Conservation (phyloP, 2,329 filamentous ascomycete species). For the Sarocladium brachiariae region DNA sequence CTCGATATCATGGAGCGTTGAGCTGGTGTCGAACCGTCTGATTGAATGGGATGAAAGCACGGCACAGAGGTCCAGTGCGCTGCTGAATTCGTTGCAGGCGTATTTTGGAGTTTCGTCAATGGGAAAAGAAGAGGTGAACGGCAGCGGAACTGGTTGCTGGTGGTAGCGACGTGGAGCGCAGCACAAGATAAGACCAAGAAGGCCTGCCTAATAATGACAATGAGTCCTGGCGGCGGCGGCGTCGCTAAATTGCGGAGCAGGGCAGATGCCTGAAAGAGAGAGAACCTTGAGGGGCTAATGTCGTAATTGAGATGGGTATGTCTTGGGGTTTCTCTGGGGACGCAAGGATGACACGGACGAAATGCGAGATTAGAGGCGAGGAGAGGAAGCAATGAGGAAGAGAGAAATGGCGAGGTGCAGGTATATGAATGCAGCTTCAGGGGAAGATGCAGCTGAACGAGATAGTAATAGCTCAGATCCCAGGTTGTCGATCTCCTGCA, state of each 20-base stretch:
- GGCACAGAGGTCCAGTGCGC: too few species aligned
- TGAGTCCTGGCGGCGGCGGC: not conserved
- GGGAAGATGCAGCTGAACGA: not conserved
- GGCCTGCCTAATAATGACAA: too few species aligned
- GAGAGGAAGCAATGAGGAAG: not conserved
- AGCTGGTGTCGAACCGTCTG: not conserved
- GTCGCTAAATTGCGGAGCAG: slow-evolving; percentile 6
- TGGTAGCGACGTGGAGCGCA: not conserved
- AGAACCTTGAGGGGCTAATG: slow-evolving; percentile 9
- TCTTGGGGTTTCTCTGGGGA: not conserved
- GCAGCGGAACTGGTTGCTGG: not conserved
- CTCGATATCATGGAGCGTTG: slow-evolving; percentile 2
- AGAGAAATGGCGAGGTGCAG: not conserved
- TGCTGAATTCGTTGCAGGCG: not conserved
- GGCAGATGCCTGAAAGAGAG: not conserved
- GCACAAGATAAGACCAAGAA: slow-evolving; percentile 1
- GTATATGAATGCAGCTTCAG: not conserved
- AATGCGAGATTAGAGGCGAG: slow-evolving; percentile 3
- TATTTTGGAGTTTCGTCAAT: not conserved
- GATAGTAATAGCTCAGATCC: not conserved
- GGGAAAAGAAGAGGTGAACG: not conserved
- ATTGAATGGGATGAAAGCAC: not conserved
- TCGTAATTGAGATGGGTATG: slow-evolving; percentile 1
- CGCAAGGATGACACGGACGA: not conserved
- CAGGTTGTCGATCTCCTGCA: slow-evolving; percentile 1